Evolutionary conservation across 1,284 basidiomycete genomes (phyloP), one percentile per base, ranked within the genome.

Genomic region (Ganoderma meredithae): DNA sequence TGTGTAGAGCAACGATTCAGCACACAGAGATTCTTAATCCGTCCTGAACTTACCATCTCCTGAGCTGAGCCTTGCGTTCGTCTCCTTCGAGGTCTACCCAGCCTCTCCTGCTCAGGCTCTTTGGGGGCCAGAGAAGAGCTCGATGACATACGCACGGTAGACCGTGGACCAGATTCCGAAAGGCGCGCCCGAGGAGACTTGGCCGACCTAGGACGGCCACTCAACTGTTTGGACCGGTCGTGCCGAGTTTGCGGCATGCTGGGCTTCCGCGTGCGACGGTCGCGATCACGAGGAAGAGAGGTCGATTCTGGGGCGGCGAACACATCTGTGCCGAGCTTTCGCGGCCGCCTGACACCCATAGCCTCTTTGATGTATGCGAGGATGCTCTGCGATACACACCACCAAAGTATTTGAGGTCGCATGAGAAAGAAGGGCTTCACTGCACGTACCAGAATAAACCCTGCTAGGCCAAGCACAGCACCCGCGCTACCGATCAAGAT

Each of bases 401-500:
- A 25, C 22, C 12, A 19, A 31, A 31, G 27, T 22, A 15, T 33
- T 9, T 60, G 19, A 12, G 40, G 13, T 10, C 31, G 6, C 27
- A 17, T 47, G n/a, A 10, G 44, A 31, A 39, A 3, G 1, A 33
- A 17, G 13, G 22, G 13, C 22, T 60, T 22, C 13, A 43, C 2
- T 0, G 40, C 1, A 69, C 72, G 49, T 43, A 72, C 74, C 47
- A 73, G 49, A 19, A 71, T 39, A 22, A 71, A 53, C 17, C 72
- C 68, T 25, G 40, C 40, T 17, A 70, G 39, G 1, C 68, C 72
- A 25, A 73, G 64, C 10, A 70, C 63, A 1, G 64, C 53, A 41
- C 72, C 69, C 41, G 71, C 72, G 17, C 62, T 63, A 7, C 63
- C 69, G 15, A 74, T 61, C 5, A 71, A 52, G 3, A 69, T 19